phyloP scores from a whole-genome alignment of 2,329 filamentous ascomycete species.

The Madurella mycetomatis region DNA sequence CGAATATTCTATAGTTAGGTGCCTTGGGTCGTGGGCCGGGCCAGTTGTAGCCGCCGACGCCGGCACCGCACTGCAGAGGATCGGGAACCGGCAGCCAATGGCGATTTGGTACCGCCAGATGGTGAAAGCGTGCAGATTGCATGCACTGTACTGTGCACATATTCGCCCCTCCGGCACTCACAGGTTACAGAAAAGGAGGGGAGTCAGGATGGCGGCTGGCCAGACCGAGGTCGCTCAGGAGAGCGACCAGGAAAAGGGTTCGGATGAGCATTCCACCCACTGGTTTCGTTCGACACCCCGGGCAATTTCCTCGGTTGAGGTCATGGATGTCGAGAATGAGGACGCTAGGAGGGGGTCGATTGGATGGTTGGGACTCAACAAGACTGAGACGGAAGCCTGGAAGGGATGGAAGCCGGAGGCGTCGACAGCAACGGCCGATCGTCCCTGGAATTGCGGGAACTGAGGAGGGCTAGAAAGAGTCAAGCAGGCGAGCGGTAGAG shows the following conservation, averaged over 20 bases:
- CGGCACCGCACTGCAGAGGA: not conserved
- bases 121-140: not conserved
- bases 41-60: not conserved
- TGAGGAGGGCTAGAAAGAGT: not conserved
- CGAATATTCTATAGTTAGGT: too few relatives aligned
- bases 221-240: not conserved
- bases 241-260: not conserved
- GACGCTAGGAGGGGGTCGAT: not conserved
- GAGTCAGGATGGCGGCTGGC: too few relatives aligned
- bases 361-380: not conserved
- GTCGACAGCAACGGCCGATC: not conserved
- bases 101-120: not conserved
- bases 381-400: not conserved
- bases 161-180: too few relatives aligned
- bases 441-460: constrained; percentile 5
- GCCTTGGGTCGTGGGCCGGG: not conserved
- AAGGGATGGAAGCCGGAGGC: not conserved
- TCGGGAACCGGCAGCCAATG: constrained; percentile 8
- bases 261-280: not conserved
- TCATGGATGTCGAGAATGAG: not conserved
- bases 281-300: not conserved
- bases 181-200: too few relatives aligned
- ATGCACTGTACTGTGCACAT: too few relatives aligned
- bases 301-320: not conserved
- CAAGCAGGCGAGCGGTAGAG: constrained; percentile 13